Evolutionary conservation across 2,329 filamentous ascomycete genomes (phyloP).

Genomic region (Pestalotiopsis sp.): DNA sequence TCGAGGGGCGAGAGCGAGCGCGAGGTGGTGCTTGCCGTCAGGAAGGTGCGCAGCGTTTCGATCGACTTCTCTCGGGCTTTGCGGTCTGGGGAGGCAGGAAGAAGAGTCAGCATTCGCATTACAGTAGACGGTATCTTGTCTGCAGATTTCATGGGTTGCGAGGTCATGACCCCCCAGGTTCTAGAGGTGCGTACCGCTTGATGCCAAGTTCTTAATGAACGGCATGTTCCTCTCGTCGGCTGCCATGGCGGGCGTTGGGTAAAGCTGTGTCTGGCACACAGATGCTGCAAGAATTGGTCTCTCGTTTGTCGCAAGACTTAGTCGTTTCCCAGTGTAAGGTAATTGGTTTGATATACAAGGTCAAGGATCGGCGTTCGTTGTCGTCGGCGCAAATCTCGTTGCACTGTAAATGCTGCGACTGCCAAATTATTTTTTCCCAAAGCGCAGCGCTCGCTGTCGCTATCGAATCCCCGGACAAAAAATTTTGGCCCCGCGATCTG

Average conservation of each 20-base stretch:
- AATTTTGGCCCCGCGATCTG: slow-evolving; percentile 12
- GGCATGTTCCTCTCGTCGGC: slow-evolving; percentile 57
- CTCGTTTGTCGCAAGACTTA: background rate
- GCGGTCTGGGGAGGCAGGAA: slow-evolving; percentile 59
- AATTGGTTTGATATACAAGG: background rate
- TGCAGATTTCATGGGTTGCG: background rate
- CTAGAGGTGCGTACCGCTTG: slow-evolving; percentile 64
- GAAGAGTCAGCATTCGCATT: background rate
- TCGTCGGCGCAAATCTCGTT: background rate
- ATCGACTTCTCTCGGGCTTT: slow-evolving; percentile 78
- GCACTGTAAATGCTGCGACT: background rate
- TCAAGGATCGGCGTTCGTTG: background rate
- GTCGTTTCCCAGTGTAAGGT: background rate
- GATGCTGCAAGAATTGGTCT: background rate
- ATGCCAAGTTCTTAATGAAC: slow-evolving; percentile 82
- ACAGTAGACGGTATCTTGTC: background rate
- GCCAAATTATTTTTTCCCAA: background rate
- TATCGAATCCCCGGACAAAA: background rate
- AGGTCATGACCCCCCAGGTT: background rate
- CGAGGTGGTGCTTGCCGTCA: slow-evolving; percentile 58
- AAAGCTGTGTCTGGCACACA: background rate
- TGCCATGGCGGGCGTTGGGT: slow-evolving; percentile 30
- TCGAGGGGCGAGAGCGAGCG: slow-evolving; percentile 67
- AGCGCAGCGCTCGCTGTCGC: background rate
- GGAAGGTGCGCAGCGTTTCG: slow-evolving; percentile 74